These are phyloP conservation scores for Penicillium aurantiogriseum DNA, from an alignment of 2,329 filamentous ascomycete species.

Conservation along the genomic window DNA sequence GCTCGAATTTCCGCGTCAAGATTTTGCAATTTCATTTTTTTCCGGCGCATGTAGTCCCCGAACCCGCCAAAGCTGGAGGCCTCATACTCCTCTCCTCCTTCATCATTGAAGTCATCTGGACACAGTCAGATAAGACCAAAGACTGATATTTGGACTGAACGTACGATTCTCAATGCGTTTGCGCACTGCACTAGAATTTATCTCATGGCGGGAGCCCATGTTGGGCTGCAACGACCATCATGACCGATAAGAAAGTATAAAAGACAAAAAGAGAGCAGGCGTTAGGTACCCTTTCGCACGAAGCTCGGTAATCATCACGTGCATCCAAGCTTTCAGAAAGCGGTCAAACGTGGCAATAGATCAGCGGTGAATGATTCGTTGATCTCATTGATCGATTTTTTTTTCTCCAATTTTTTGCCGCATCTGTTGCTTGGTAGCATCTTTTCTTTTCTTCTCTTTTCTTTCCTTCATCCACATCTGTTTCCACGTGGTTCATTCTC, in stretches of 20 bases:
- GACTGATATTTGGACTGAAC: conserved; percentile 16
- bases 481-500: conserved; percentile 25
- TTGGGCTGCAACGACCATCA: conserved; percentile 26
- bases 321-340: conserved; percentile 7
- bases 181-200: conserved; percentile 58
- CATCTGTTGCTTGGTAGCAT: conserved; percentile 19
- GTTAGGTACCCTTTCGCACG: not conserved
- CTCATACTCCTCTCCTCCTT: conserved; percentile 88
- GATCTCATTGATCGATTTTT: conserved; percentile 19
- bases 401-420: conserved; percentile 12
- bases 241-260: conserved; percentile 13
- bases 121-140: conserved; percentile 12
- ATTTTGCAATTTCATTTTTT: conserved; percentile 97
- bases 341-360: conserved; percentile 18
- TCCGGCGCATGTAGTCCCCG: conserved; percentile 85
- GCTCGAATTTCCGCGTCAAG: conserved; percentile 79
- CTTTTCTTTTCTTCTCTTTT: conserved; percentile 23
- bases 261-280: not conserved
- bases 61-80: conserved; percentile 86
- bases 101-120: conserved; percentile 69
- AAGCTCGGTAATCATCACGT: conserved; percentile 14
- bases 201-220: conserved; percentile 64
- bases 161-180: conserved; percentile 62
- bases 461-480: conserved; percentile 20
- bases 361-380: conserved; percentile 14